Percentiles rank a stretch among this genome's conserved stretches.
Conservation (phyloP, 2,329 filamentous ascomycete species). For the Aphanoascus verrucosus region DNA sequence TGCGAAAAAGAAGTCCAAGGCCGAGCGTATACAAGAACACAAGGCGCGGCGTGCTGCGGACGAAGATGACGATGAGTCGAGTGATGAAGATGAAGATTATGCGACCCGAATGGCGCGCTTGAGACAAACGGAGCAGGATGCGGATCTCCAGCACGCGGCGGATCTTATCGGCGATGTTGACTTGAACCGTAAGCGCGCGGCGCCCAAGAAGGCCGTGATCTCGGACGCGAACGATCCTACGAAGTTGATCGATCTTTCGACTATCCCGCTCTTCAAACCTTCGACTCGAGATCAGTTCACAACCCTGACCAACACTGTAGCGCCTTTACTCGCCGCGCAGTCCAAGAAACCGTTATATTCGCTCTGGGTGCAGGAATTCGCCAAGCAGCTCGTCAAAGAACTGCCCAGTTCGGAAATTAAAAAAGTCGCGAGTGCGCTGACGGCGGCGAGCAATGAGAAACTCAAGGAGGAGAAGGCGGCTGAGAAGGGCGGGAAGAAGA, state of each 20-base stretch:
- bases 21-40: slow-evolving; percentile 73
- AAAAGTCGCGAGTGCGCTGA: slow-evolving; percentile 79
- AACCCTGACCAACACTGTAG: slow-evolving; percentile 64
- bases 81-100: slow-evolving; percentile 63
- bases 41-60: slow-evolving; percentile 52
- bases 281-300: slow-evolving; percentile 78
- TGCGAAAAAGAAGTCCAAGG: slow-evolving; percentile 81
- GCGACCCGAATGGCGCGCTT: slow-evolving; percentile 63
- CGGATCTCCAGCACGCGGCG: slow-evolving; percentile 79
- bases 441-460: slow-evolving; percentile 92
- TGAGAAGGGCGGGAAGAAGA: slow-evolving; percentile 93
- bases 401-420: slow-evolving; percentile 89
- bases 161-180: slow-evolving; percentile 75
- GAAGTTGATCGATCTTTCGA: slow-evolving; percentile 68
- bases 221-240: slow-evolving; percentile 58
- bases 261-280: slow-evolving; percentile 79
- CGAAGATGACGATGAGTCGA: slow-evolving; percentile 45
- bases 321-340: slow-evolving; percentile 63
- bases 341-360: slow-evolving; percentile 82
- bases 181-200: slow-evolving; percentile 54
- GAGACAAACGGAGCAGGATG: slow-evolving; percentile 69
- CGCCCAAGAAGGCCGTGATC: slow-evolving; percentile 56
- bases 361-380: slow-evolving; percentile 82
- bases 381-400: slow-evolving; percentile 76
- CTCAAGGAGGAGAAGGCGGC: slow-evolving; percentile 95